A percentile compares a stretch with the other conserved stretches of the same genome.
These are phyloP conservation scores for Metahyphopichia silvanorum DNA, from an alignment of 805 yeast species.

Conservation along the genomic window DNA sequence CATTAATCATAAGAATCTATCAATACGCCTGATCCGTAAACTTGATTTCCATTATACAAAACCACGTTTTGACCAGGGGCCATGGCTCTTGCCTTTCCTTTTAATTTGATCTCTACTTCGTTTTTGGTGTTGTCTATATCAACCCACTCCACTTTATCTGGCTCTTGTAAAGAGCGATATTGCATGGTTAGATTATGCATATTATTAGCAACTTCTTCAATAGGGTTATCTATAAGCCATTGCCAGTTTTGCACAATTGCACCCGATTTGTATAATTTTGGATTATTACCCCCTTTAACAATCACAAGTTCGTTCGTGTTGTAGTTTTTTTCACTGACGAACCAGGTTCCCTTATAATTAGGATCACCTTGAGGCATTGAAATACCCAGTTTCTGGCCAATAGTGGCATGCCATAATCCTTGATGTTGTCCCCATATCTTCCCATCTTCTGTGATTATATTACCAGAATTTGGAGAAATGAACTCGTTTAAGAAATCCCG, in stretches of 20 bases:
- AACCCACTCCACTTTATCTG: slow-evolving; percentile 34
- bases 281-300: slow-evolving; percentile 65
- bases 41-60: slow-evolving; percentile 60
- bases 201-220: background rate
- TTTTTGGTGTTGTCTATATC: slow-evolving; percentile 11
- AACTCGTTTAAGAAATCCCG: slow-evolving; percentile 72
- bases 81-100: slow-evolving; percentile 59
- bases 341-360: slow-evolving; percentile 76
- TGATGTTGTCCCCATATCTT: slow-evolving; percentile 73
- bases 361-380: slow-evolving; percentile 91
- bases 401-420: slow-evolving; percentile 94
- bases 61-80: slow-evolving; percentile 89
- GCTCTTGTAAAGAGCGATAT: slow-evolving; percentile 68
- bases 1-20: slow-evolving; percentile 6
- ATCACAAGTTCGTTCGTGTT: slow-evolving; percentile 73
- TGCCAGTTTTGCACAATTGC: slow-evolving; percentile 45
- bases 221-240: slow-evolving; percentile 37
- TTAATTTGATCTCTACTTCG: slow-evolving; percentile 35
- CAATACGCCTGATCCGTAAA: slow-evolving; percentile 54
- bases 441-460: slow-evolving; percentile 75
- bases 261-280: slow-evolving; percentile 43
- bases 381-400: slow-evolving; percentile 81
- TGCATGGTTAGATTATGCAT: slow-evolving; percentile 47
- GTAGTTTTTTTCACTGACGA: slow-evolving; percentile 66
- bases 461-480: slow-evolving; percentile 69